Conservation (phyloP, 1,284 basidiomycete species). For the Bondarzewia mesenterica region DNA sequence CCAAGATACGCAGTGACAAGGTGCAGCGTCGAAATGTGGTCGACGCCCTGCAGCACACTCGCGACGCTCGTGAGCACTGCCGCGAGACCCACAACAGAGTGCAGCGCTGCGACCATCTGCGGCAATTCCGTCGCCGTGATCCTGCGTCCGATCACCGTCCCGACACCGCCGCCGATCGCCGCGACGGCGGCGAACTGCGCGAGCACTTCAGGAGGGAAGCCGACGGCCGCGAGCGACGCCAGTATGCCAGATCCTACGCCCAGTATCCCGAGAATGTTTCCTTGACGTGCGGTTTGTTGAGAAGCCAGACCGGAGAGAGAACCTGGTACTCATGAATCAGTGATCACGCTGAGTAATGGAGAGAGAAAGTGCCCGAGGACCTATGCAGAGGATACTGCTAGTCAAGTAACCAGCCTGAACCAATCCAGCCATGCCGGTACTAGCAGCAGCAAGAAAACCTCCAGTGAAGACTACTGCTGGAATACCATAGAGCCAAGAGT, state of each 20-base stretch:
- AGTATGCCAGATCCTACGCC: constrained; percentile 77
- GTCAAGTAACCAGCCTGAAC: constrained; percentile 80
- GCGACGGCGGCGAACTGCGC: constrained; percentile 73
- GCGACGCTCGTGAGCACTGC: constrained; percentile 79
- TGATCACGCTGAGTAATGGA: background rate
- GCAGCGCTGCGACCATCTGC: constrained; percentile 68
- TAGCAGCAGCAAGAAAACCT: constrained; percentile 72
- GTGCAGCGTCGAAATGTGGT: constrained; percentile 62
- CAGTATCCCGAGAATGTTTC: constrained; percentile 76
- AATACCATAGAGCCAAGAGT: constrained; percentile 71
- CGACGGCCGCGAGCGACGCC: constrained; percentile 72
- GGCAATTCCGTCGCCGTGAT: constrained; percentile 82
- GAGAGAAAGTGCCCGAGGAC: constrained; percentile 23
- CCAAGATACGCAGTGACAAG: constrained; percentile 79
- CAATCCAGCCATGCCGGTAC: constrained; percentile 76
- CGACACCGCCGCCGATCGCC: constrained; percentile 58
- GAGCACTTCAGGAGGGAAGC: constrained; percentile 67
- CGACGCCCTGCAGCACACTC: constrained; percentile 60
- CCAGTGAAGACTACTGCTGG: constrained; percentile 76
- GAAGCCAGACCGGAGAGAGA: constrained; percentile 69
- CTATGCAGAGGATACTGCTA: constrained; percentile 76
- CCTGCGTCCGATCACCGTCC: constrained; percentile 66
- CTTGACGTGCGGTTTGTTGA: constrained; percentile 73
- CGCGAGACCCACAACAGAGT: constrained; percentile 80
- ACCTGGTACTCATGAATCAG: constrained; percentile 27